Evolutionary conservation across 2,329 filamentous ascomycete species (phyloP).

Genomic region (Ceratocystis papillata): DNA sequence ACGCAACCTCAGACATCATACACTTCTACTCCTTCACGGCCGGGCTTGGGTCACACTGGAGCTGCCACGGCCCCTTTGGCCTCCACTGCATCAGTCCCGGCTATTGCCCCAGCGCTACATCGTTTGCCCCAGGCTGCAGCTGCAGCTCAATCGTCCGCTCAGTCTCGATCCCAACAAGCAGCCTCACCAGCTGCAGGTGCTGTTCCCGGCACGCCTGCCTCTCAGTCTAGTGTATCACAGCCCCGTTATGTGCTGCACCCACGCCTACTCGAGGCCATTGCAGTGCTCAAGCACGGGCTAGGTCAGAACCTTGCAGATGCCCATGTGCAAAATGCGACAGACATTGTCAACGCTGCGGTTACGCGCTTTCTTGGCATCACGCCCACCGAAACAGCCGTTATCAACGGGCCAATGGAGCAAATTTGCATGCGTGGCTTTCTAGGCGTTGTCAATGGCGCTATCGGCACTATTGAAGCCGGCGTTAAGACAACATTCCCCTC

Average conservation of each 20-base stretch:
- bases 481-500: conserved; percentile 29
- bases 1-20: conserved; percentile 12
- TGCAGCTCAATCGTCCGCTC: background rate
- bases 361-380: conserved; percentile 43
- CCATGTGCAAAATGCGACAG: conserved; percentile 36
- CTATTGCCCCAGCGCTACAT: conserved; percentile 1
- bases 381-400: conserved; percentile 31
- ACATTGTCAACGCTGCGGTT: conserved; percentile 43
- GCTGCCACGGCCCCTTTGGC: background rate
- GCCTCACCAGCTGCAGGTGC: conserved; percentile 19
- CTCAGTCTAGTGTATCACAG: conserved; percentile 12
- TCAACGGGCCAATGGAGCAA: conserved; percentile 39
- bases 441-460: conserved; percentile 38
- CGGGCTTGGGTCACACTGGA: conserved; percentile 9
- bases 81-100: background rate
- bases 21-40: conserved; percentile 14
- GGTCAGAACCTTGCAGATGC: conserved; percentile 38
- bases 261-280: conserved; percentile 35
- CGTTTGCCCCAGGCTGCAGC: conserved; percentile 1
- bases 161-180: conserved; percentile 13
- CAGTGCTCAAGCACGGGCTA: conserved; percentile 39
- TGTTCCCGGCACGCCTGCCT: conserved; percentile 18
- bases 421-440: conserved; percentile 38
- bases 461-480: conserved; percentile 31
- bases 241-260: conserved; percentile 37